Conservation (phyloP, 805 yeast species). For the Phaffomyces antillensis region DNA sequence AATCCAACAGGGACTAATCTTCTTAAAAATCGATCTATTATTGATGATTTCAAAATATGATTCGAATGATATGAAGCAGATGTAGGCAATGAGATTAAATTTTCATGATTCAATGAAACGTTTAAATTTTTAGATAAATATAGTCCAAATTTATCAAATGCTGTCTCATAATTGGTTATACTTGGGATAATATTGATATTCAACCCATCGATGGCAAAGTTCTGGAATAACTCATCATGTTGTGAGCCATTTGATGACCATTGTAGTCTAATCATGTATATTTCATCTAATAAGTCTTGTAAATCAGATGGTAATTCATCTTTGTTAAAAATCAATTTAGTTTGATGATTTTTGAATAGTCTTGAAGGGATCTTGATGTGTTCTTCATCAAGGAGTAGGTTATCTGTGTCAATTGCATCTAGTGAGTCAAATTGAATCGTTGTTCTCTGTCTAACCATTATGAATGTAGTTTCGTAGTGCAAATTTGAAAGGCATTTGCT, state of each 20-base stretch:
- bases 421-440: slow-evolving; percentile 15
- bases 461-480: neutral
- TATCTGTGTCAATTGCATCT: slow-evolving; percentile 20
- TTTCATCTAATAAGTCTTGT: slow-evolving; percentile 6
- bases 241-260: slow-evolving; percentile 10
- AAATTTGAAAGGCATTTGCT: no score
- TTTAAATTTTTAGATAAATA: slow-evolving; percentile 10
- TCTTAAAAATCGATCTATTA: slow-evolving; percentile 14
- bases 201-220: slow-evolving; percentile 15
- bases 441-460: slow-evolving; percentile 14
- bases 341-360: slow-evolving; percentile 14
- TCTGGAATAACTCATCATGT: slow-evolving; percentile 12
- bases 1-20: slow-evolving; percentile 7
- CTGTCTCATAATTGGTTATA: slow-evolving; percentile 14
- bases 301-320: slow-evolving; percentile 16
- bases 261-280: slow-evolving; percentile 16
- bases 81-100: slow-evolving; percentile 16
- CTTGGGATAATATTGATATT: slow-evolving; percentile 16
- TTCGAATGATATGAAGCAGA: slow-evolving; percentile 17
- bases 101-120: slow-evolving; percentile 7
- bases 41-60: slow-evolving; percentile 11
- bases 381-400: slow-evolving; percentile 12
- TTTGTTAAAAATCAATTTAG: slow-evolving; percentile 10
- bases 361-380: slow-evolving; percentile 16
- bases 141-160: slow-evolving; percentile 15